Evolutionary conservation across 2,329 filamentous ascomycete species (phyloP).

Genomic region (Cylindrodendrum hubeiense): DNA sequence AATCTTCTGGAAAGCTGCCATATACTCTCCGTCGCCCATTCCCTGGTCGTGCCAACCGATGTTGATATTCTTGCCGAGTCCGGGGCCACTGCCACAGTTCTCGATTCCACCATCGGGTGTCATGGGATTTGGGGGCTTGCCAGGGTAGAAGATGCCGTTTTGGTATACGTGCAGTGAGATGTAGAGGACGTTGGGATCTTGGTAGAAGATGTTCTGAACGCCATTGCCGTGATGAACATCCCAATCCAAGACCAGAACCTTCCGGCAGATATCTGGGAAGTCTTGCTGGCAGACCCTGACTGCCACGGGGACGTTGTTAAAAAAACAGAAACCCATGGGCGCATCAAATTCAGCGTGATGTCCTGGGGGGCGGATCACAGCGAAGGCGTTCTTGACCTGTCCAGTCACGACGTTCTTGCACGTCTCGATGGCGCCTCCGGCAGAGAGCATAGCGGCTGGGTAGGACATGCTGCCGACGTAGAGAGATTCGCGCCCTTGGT

Average conservation of each 20-base stretch:
- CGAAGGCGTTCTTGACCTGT: constrained; percentile 92
- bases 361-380: constrained; percentile 92
- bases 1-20: constrained; percentile 95
- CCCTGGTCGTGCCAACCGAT: constrained; percentile 77
- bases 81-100: constrained; percentile 67
- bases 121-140: constrained; percentile 67
- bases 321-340: constrained; percentile 95
- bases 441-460: constrained; percentile 84
- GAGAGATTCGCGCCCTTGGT: constrained; percentile 78
- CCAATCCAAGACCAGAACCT: constrained; percentile 95
- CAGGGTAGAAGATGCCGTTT: constrained; percentile 88
- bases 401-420: constrained; percentile 90
- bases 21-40: constrained; percentile 97
- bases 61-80: constrained; percentile 73
- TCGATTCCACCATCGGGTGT: constrained; percentile 72
- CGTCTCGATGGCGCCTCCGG: constrained; percentile 94
- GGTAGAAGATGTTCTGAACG: constrained; percentile 95
- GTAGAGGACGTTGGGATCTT: constrained; percentile 94
- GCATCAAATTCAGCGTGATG: constrained; percentile 92
- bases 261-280: constrained; percentile 84
- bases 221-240: constrained; percentile 88
- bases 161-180: constrained; percentile 93
- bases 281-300: constrained; percentile 88
- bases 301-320: constrained; percentile 97
- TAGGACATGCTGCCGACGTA: constrained; percentile 88